phyloP scores from a whole-genome alignment of 345 rosid genomes.

The Cardamine chenopodiifolia region DNA sequence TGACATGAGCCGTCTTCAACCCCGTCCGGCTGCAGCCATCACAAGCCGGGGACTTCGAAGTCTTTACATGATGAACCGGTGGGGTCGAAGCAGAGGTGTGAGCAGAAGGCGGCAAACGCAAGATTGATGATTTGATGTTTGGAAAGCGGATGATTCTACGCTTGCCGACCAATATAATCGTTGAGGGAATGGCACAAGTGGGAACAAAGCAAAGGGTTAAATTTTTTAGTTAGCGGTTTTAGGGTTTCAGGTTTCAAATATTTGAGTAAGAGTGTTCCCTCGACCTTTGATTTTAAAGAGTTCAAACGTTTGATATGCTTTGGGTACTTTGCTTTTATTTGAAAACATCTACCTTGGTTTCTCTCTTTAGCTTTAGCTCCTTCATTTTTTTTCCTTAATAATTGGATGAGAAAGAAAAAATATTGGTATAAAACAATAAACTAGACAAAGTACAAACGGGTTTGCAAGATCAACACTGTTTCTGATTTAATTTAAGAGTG shows the following conservation, averaged over 20 bases:
- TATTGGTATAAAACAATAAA: background rate
- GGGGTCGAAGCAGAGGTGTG: conserved; percentile 46
- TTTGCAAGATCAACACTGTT: background rate
- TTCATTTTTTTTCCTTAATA: background rate
- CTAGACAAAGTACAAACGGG: background rate
- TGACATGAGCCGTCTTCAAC: conserved; percentile 37
- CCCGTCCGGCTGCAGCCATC: conserved; percentile 43
- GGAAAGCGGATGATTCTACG: background rate
- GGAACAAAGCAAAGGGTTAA: background rate
- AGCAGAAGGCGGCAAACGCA: conserved; percentile 33
- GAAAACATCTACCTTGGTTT: background rate
- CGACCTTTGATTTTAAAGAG: conserved; percentile 9
- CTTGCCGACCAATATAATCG: conserved; percentile 1
- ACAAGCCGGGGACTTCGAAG: conserved; percentile 43
- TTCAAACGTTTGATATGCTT: conserved; percentile 25
- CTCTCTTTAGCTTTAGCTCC: background rate
- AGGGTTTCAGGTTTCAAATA: conserved; percentile 21
- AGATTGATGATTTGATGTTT: conserved; percentile 26
- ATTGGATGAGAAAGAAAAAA: background rate
- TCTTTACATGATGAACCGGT: conserved; percentile 49
- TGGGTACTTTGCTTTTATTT: conserved; percentile 9
- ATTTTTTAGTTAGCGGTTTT: conserved; percentile 20
- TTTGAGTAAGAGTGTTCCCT: conserved; percentile 16
- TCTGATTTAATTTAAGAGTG: no score
- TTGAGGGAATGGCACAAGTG: background rate